Evolutionary conservation across 1,284 basidiomycete genomes (phyloP), one percentile per base, ranked within the genome.

Genomic region (Lentinula novae-zelandiae): DNA sequence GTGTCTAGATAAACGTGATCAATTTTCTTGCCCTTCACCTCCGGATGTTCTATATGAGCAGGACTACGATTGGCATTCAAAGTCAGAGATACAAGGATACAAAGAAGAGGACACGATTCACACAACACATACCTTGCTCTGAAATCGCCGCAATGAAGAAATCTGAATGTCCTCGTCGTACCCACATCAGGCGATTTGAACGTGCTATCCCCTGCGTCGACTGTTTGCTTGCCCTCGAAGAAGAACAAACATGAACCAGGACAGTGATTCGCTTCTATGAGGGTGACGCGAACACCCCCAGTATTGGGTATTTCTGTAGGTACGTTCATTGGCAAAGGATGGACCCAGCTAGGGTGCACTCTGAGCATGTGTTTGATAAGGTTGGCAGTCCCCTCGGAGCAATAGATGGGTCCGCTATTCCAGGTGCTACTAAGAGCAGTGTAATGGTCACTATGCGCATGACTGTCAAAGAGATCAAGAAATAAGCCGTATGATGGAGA

Each of bases 261-360:
- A 65, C 95, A 96, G 70, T 98, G 97, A 70, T 99, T 99, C 2
- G 96, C 96, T 67, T 97, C 93, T n/a, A 99, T 93, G 46, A 95
- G 84, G 0, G 95, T 98, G 1, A 98, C 96, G 40, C 76, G 80
- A 40, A 98, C 93, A 1, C 95, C 95, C 34, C 89, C 87, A 0
- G 93, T 93, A 66, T 92, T 76, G 0, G 95, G 93, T 53, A 99
- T 82, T 13, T 83, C 73, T 2, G 84, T 88, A 0, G 92, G 82
- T 0, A 78, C 76, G 70, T 98, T 85, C 82, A 95, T 86, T 0
- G 93, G 92, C 0, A 98, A 77, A 33, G 94, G 85, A 66, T 89
- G 83, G 0, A 98, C 86, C 92, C 92, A 98, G 74, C 90, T 85
- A 36, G 81, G 81, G 68, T 95, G 89, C 3, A 99, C 95, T 13